A percentile compares a stretch with the other conserved stretches of the same genome.
These are phyloP conservation scores for Nothophytophthora sp. DNA, from an alignment of 352 stramenopile species.

Conservation along the genomic window DNA sequence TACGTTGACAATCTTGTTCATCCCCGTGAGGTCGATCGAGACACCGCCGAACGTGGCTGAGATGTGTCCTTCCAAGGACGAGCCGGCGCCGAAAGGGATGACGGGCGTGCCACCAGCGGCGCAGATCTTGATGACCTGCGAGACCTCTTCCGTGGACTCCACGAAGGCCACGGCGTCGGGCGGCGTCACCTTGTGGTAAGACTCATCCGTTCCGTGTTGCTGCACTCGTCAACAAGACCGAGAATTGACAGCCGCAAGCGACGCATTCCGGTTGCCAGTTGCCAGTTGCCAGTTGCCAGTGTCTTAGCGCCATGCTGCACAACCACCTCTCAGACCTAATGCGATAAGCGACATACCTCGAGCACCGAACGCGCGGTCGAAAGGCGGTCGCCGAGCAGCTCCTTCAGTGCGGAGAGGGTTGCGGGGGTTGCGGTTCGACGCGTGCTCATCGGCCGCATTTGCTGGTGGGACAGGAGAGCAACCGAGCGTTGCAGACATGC, in stretches of 20 bases:
- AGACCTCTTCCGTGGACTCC: constrained; percentile 87
- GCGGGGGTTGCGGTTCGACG: constrained; percentile 29
- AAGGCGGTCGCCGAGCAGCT: constrained; percentile 59
- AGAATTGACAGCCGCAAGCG: not conserved
- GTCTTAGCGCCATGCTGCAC: no score
- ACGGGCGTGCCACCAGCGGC: constrained; percentile 81
- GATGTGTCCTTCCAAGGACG: constrained; percentile 97
- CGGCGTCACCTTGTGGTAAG: constrained; percentile 83
- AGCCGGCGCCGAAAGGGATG: constrained; percentile 94
- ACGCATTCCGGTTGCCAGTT: not conserved
- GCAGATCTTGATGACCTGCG: constrained; percentile 91
- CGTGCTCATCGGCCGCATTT: constrained; percentile 15
- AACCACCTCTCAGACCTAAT: no score
- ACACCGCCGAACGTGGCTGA: constrained; percentile 84
- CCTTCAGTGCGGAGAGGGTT: constrained; percentile 47
- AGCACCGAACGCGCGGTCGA: constrained; percentile 55
- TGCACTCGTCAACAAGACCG: constrained; percentile 23
- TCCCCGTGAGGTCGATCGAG: constrained; percentile 85
- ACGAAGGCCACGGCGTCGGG: constrained; percentile 91
- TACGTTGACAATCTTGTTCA: constrained; percentile 66
- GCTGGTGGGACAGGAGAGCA: not conserved
- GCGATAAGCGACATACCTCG: constrained; percentile 18
- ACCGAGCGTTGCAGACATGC: not conserved
- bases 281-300: no score
- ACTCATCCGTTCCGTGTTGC: constrained; percentile 92